Conservation (phyloP, 2,329 filamentous ascomycete species). For the Xylariaceae sp. region DNA sequence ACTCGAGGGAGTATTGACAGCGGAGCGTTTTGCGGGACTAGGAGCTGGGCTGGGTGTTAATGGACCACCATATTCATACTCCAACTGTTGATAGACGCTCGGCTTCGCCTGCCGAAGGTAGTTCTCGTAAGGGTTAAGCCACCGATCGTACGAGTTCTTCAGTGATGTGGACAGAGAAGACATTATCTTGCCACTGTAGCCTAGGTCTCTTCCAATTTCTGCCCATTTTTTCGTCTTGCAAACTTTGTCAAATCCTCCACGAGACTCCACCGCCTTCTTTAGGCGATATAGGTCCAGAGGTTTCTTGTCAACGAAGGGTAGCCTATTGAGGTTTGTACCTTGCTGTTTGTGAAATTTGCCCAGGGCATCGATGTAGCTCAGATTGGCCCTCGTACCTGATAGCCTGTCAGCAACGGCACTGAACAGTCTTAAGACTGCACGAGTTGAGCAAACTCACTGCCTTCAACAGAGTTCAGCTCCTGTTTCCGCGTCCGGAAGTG, state of each 20-base stretch:
- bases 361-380: conserved; percentile 92
- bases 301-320: conserved; percentile 96
- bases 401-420: conserved; percentile 7
- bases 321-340: conserved; percentile 86
- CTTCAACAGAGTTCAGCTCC: conserved; percentile 96
- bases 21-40: conserved; percentile 66
- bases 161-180: conserved; percentile 94
- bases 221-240: conserved; percentile 99
- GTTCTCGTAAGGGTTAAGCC: conserved; percentile 95
- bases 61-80: conserved; percentile 88
- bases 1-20: conserved; percentile 55
- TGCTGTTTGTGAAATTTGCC: conserved; percentile 96
- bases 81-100: conserved; percentile 91
- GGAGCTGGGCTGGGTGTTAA: conserved; percentile 70
- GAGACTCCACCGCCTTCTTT: conserved; percentile 92
- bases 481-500: conserved; percentile 96
- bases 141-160: conserved; percentile 97
- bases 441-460: conserved; percentile 60
- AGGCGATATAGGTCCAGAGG: conserved; percentile 91
- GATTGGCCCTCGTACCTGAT: conserved; percentile 83
- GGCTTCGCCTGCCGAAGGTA: conserved; percentile 88
- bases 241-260: conserved; percentile 92
- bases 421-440: background rate
- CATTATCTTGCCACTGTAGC: conserved; percentile 99
- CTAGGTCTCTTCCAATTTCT: conserved; percentile 91